A percentile compares a stretch with the other conserved stretches of the same genome.
Conservation (phyloP, 2,329 filamentous ascomycete genomes). For the Emergomyces pasteurianus region DNA sequence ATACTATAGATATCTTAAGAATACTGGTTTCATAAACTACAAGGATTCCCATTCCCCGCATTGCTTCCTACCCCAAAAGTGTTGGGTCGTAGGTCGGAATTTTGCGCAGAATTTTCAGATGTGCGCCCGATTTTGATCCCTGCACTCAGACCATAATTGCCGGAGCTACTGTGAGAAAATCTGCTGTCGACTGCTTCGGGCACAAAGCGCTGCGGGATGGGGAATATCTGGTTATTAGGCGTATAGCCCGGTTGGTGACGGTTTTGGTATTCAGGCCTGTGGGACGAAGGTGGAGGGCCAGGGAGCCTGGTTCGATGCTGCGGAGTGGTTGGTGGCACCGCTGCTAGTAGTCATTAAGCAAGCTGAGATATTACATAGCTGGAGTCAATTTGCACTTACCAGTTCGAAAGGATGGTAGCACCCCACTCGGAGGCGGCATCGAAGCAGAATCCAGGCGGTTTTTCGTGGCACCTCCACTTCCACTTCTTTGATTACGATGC, state of each 20-base stretch:
- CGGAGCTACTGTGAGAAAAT: conserved; percentile 1
- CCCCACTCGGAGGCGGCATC: conserved; percentile 22
- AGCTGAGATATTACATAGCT: background rate
- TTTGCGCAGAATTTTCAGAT: background rate
- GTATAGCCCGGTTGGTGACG: background rate
- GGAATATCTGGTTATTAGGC: conserved; percentile 1
- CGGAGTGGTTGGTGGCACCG: conserved; percentile 5
- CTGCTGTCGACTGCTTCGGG: conserved; percentile 1
- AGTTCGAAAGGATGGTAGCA: conserved; percentile 12
- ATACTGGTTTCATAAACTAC: background rate
- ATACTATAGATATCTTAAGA: background rate
- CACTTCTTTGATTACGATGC: conserved; percentile 29
- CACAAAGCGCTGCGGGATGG: conserved; percentile 3
- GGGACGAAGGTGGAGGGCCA: background rate
- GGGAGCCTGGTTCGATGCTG: conserved; percentile 11
- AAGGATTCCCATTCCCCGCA: background rate
- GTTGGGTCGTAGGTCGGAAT: background rate
- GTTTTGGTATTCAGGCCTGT: background rate
- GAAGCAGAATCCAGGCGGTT: conserved; percentile 12
- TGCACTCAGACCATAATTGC: conserved; percentile 9
- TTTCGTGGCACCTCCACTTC: conserved; percentile 24
- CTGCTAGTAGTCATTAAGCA: conserved; percentile 6
- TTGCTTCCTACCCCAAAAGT: background rate
- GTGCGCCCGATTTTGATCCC: conserved; percentile 12
- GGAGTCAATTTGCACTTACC: conserved; percentile 12